Base-by-base conservation (phyloP, 2,329 filamentous ascomycete species). In the Aspergillus ibericus region DNA sequence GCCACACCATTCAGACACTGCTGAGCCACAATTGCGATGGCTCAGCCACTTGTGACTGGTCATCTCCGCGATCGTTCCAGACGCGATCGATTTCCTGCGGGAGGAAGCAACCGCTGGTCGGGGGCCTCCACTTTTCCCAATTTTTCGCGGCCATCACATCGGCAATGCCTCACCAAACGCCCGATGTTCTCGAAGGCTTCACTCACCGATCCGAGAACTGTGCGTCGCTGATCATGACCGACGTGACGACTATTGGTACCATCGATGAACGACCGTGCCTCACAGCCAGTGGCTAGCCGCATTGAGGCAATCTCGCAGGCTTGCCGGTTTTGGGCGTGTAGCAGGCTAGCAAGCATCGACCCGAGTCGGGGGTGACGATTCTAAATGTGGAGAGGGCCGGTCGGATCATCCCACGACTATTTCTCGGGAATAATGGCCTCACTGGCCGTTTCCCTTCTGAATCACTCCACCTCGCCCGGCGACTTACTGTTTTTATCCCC, bases 181-280 rank as follows among this genome's bases (percentile, higher is more conserved):
- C 15, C 27, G 7, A 20, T 27, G 20, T 53, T 42, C 50, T 40
- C 40, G 36, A 40, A 53, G 29, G 36, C 51, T 53, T 44, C 38
- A 53, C 40, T 53, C 42, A 22, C 51, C 38, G 13, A 20, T 42
- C 38, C 38, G 38, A 44, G 51, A n/a, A 34, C 27, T 32, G 9
- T 20, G 51, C 51, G n/a, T 10, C 51, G 51, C 27, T 42, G 51
- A 53, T 53, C 51, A n/a, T n/a, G n/a, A n/a, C n/a, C n/a, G n/a
- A n/a, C n/a, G 18, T 20, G 51, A 13, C 40, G 10, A 42, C 9
- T 20, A 40, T n/a, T 18, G 13, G 32, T 29, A 12, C 12, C 12
- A 10, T 22, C 15, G 32, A 36, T 12, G 29, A 42, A 44, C 16
- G 36, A 27, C 51, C 25, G 36, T 53, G 51, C 35, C 16, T 53